Base-by-base conservation (phyloP, 2,329 filamentous ascomycete genomes). In the Aspergillus niger region DNA sequence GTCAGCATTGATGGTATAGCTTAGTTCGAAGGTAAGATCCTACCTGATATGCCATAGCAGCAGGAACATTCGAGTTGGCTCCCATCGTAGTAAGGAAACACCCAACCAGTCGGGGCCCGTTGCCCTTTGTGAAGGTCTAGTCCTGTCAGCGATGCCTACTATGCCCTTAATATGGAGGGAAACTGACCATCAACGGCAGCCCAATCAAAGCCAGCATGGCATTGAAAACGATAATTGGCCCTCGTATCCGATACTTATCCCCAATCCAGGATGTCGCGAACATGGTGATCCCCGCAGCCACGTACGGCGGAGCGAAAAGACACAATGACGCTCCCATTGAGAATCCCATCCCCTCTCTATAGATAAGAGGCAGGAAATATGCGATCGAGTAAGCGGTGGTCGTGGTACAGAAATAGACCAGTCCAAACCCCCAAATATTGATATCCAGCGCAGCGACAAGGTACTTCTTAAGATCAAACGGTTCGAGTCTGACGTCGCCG, bases 351-450 rank as follows among this genome's bases (percentile, higher is more conserved):
- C 68, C 61, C 8, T 67, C 43, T 5, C 38, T 30, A 24, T 61
- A 62, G 11, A 69, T 69, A 1, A 63, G 59, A 1, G 65, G 67
- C 8, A 68, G 26, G 43, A 69, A 69, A 22, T 63, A 67, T 4
- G 63, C 57, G 2, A 68, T 59, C 8, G 65, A 62, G 30, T 67
- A 68, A 2, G 66, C 60, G 1, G 61, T 64, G 3, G 60, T 65
- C 1, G 63, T 64, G 3, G 56, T 63, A 20, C 61, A 65, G 17
- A 71, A 72, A n/a, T 70, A 72, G 3, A 69, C 69, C 2, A 68
- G 67, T n/a, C 68, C 69, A 59, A 72, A 89, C 0, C 74, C 81
- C 87, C 87, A 90, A 59, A 89, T 78, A 72, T 85, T 85, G 78
- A 77, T 81, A 75, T 88, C 83, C 2, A 69, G 61, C 1, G 79